phyloP scores from a whole-genome alignment of 176 grass and related monocot species.

The Pontederia crassipes region DNA sequence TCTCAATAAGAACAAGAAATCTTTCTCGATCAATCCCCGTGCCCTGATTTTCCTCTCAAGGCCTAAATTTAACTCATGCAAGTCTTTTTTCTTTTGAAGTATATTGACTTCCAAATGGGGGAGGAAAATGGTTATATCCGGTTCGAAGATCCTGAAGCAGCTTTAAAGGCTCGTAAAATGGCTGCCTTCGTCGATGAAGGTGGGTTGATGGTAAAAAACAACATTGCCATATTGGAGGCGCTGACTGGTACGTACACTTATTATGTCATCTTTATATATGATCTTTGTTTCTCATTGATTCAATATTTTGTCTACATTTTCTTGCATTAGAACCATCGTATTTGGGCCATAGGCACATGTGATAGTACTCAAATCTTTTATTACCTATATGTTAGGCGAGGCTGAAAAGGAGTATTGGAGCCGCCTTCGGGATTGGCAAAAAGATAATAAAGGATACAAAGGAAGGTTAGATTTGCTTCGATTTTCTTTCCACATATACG shows the following conservation, averaged over 20 bases:
- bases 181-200: slow-evolving; percentile 67
- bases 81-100: slow-evolving; percentile 34
- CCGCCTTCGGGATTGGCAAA: slow-evolving; percentile 29
- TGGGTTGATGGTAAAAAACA: slow-evolving; percentile 59
- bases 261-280: neutral
- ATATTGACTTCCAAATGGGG: slow-evolving; percentile 71
- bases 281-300: too few species aligned
- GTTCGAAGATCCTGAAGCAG: slow-evolving; percentile 59
- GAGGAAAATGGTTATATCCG: slow-evolving; percentile 74
- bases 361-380: too few species aligned
- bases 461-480: slow-evolving; percentile 31
- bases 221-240: slow-evolving; percentile 60
- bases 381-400: slow-evolving; percentile 45
- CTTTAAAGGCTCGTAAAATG: slow-evolving; percentile 66
- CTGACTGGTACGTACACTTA: slow-evolving; percentile 41
- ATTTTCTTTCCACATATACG: neutral
- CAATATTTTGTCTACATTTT: slow-evolving; percentile 2
- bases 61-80: neutral
- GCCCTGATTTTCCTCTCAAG: too few species aligned
- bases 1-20: too few species aligned
- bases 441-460: slow-evolving; percentile 34
- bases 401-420: slow-evolving; percentile 88
- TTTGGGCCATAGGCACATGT: neutral
- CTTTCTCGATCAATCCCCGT: too few species aligned
- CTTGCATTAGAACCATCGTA: slow-evolving; percentile 3